Evolutionary conservation across 2,329 filamentous ascomycete genomes (phyloP).

Genomic region (Neocatenulostroma microsporum): DNA sequence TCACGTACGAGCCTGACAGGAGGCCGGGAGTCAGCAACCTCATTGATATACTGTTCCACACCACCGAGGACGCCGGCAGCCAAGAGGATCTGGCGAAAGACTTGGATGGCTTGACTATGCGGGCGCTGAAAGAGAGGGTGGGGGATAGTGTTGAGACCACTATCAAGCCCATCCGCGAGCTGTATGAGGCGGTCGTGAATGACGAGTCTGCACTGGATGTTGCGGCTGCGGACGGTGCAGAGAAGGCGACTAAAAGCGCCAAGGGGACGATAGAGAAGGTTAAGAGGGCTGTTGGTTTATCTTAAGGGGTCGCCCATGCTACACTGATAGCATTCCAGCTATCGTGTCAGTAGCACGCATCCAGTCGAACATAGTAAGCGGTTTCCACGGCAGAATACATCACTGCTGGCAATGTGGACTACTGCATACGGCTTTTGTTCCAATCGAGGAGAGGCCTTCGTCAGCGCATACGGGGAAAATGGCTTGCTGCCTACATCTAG

Average conservation of each 20-base stretch:
- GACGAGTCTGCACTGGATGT: constrained; percentile 49
- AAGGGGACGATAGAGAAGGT: constrained; percentile 42
- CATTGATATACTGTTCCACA: constrained; percentile 65
- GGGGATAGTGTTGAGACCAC: constrained; percentile 49
- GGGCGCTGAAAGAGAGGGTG: constrained; percentile 57
- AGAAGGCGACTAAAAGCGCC: constrained; percentile 56
- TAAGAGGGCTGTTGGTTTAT: constrained; percentile 37
- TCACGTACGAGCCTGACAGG: constrained; percentile 62
- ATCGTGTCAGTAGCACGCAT: too few relatives aligned
- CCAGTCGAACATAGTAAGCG: too few relatives aligned
- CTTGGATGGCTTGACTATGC: constrained; percentile 41
- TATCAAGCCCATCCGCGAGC: constrained; percentile 48
- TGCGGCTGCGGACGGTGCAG: constrained; percentile 49
- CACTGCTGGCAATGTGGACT: too few relatives aligned
- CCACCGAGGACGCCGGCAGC: constrained; percentile 31
- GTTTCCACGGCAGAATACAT: too few relatives aligned
- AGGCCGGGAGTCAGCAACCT: constrained; percentile 86
- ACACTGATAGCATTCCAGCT: too few relatives aligned
- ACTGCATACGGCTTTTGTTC: too few relatives aligned
- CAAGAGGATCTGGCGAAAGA: constrained; percentile 43
- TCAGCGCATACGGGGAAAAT: too few relatives aligned
- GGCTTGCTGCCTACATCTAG: too few relatives aligned
- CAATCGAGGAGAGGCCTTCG: too few relatives aligned
- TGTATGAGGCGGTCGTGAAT: constrained; percentile 48
- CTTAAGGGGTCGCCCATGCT: too few relatives aligned